These are phyloP conservation scores for Penicillium coprophilum DNA, from an alignment of 495 filamentous ascomycete genomes.

Conservation along the genomic window DNA sequence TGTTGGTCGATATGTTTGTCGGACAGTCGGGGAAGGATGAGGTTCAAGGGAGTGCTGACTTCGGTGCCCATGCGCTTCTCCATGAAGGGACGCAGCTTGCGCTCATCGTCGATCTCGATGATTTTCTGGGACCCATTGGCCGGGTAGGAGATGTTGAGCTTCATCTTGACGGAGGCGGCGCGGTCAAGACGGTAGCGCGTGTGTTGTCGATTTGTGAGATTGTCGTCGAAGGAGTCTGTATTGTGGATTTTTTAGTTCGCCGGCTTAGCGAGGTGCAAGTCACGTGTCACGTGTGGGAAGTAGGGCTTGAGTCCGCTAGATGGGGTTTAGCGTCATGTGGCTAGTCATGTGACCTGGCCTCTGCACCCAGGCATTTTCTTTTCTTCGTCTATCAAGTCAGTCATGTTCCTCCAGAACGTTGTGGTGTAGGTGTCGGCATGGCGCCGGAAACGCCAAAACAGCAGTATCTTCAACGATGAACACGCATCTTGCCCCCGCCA, in stretches of 20 bases:
- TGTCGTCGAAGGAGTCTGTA: conserved; percentile 37
- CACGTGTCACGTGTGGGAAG: conserved; percentile 19
- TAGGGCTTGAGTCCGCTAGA: conserved; percentile 6
- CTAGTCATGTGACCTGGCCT: neutral
- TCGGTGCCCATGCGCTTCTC: conserved; percentile 96
- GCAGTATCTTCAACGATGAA: too few relatives aligned
- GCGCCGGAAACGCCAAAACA: neutral
- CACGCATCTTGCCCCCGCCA: neutral
- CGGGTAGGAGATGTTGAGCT: conserved; percentile 98
- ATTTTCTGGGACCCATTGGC: conserved; percentile 99
- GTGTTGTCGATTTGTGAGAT: conserved; percentile 50
- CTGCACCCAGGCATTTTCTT: conserved; percentile 4
- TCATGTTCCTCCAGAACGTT: neutral
- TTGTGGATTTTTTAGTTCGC: conserved; percentile 35
- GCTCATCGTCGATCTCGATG: conserved; percentile 98
- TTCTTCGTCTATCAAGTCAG: neutral
- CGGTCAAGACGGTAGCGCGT: conserved; percentile 55
- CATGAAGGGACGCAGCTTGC: conserved; percentile 83
- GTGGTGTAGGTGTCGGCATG: neutral
- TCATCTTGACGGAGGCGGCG: conserved; percentile 63
- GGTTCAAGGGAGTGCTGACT: conserved; percentile 55
- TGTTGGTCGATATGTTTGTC: conserved; percentile 9
- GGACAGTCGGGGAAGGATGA: conserved; percentile 12
- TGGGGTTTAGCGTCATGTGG: neutral
- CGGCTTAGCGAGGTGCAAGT: conserved; percentile 34